Conservation (phyloP, 495 filamentous ascomycete genomes). For the Trichoderma gamsii region DNA sequence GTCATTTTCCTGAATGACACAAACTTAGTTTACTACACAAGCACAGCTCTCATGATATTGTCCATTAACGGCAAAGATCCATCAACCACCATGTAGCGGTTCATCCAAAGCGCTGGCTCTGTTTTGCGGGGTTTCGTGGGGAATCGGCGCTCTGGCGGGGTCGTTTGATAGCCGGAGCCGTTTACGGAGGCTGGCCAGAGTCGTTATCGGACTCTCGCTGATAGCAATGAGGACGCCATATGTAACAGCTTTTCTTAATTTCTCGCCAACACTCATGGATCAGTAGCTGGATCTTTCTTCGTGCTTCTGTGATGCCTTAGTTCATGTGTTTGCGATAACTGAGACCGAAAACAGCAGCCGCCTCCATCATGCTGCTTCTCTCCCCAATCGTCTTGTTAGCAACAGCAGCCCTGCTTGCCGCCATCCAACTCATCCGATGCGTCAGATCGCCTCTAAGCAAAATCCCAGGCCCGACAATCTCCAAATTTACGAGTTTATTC, state of each 20-base stretch:
- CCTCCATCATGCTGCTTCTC: conserved; percentile 27
- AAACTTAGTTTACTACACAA: not conserved
- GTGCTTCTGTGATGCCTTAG: not conserved
- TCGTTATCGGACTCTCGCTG: too few species aligned
- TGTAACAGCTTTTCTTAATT: too few species aligned
- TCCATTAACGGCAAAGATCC: conserved; percentile 8
- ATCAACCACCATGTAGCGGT: not conserved
- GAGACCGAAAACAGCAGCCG: not conserved
- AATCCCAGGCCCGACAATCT: conserved; percentile 49
- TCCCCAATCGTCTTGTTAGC: conserved; percentile 23
- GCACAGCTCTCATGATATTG: not conserved
- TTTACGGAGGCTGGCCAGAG: not conserved
- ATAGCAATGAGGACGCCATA: too few species aligned
- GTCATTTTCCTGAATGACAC: too few species aligned
- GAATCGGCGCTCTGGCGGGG: not conserved
- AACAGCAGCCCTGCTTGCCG: conserved; percentile 19
- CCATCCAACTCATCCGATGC: conserved; percentile 21
- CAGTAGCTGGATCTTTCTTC: not conserved
- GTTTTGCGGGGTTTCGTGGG: conserved; percentile 12
- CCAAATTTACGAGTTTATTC: conserved; percentile 45
- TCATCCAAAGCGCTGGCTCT: not conserved
- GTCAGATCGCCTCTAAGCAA: conserved; percentile 36
- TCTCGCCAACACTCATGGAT: too few species aligned
- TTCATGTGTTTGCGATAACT: too few species aligned
- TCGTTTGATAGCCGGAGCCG: not conserved